These are phyloP conservation scores for Mycena haematopus DNA, from an alignment of 768 basidiomycete species.

Conservation along the genomic window DNA sequence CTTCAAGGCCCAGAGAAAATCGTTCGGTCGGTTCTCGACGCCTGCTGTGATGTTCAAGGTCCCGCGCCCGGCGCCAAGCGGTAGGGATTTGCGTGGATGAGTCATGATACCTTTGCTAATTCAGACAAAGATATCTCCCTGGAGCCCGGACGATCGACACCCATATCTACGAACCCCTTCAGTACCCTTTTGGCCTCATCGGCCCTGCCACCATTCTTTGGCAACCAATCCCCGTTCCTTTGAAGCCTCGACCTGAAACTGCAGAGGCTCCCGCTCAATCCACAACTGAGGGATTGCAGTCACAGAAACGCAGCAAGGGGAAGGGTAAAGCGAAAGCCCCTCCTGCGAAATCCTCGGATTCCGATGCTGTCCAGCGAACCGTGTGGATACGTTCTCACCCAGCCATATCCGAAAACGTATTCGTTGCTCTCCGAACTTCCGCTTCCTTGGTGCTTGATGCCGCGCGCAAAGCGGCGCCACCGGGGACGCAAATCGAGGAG, in stretches of 20 bases:
- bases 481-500: slow-evolving; percentile 33
- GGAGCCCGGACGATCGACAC: slow-evolving; percentile 75
- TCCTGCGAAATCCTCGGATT: slow-evolving; percentile 12
- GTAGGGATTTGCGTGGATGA: slow-evolving; percentile 52
- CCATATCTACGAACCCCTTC: slow-evolving; percentile 63
- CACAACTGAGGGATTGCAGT: slow-evolving; percentile 16
- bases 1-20: slow-evolving; percentile 67
- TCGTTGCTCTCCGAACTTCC: slow-evolving; percentile 55
- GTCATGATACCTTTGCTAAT: slow-evolving; percentile 7
- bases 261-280: slow-evolving; percentile 14
- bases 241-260: slow-evolving; percentile 14
- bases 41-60: slow-evolving; percentile 70
- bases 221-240: slow-evolving; percentile 37
- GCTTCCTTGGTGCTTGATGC: slow-evolving; percentile 57
- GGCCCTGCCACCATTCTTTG: slow-evolving; percentile 79
- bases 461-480: slow-evolving; percentile 32
- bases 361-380: slow-evolving; percentile 40
- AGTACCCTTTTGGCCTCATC: slow-evolving; percentile 75
- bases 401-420: slow-evolving; percentile 63
- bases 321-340: slow-evolving; percentile 42
- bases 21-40: slow-evolving; percentile 57
- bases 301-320: slow-evolving; percentile 33
- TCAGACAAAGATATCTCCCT: slow-evolving; percentile 57
- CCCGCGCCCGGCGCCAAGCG: slow-evolving; percentile 64
- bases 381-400: slow-evolving; percentile 88